Evolutionary conservation across 371 early-diverging fungal species (phyloP).

Genomic region (Chytridium lagenaria): DNA sequence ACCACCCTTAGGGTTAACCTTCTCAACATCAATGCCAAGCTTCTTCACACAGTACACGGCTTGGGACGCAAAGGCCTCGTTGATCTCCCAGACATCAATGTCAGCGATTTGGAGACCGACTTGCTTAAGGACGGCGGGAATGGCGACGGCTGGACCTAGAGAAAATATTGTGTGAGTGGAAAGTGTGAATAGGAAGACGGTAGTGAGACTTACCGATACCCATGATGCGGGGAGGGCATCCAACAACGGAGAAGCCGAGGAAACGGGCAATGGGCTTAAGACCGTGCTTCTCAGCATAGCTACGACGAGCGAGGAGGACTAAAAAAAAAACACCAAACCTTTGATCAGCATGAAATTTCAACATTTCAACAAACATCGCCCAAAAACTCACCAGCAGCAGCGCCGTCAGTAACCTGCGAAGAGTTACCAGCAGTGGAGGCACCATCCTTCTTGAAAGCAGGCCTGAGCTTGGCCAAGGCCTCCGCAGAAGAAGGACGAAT

Average conservation of each 20-base stretch:
- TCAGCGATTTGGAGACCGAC: conserved; percentile 81
- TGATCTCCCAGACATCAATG: conserved; percentile 76
- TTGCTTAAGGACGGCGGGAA: conserved; percentile 87
- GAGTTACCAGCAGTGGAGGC: conserved; percentile 97
- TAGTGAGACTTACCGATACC: conserved; percentile 92
- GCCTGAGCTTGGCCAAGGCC: conserved; percentile 82
- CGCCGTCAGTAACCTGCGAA: conserved; percentile 98
- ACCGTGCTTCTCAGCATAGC: conserved; percentile 86
- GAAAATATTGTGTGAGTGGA: neutral
- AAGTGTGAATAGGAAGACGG: neutral
- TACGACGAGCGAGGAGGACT: conserved; percentile 93
- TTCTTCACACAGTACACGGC: conserved; percentile 90
- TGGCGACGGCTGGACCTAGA: conserved; percentile 91
- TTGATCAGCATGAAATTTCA: no score
- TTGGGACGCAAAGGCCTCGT: conserved; percentile 99
- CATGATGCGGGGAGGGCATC: conserved; percentile 95
- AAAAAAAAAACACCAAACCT: neutral
- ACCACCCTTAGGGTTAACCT: conserved; percentile 98
- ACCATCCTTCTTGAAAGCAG: conserved; percentile 90
- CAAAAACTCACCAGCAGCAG: conserved; percentile 70
- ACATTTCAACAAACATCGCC: neutral
- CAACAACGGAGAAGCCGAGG: conserved; percentile 88
- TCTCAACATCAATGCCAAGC: conserved; percentile 81
- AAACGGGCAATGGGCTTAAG: conserved; percentile 89
- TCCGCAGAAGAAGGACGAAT: conserved; percentile 86